Conservation (phyloP, 2,329 filamentous ascomycete genomes). For the Fusarium sacchari region DNA sequence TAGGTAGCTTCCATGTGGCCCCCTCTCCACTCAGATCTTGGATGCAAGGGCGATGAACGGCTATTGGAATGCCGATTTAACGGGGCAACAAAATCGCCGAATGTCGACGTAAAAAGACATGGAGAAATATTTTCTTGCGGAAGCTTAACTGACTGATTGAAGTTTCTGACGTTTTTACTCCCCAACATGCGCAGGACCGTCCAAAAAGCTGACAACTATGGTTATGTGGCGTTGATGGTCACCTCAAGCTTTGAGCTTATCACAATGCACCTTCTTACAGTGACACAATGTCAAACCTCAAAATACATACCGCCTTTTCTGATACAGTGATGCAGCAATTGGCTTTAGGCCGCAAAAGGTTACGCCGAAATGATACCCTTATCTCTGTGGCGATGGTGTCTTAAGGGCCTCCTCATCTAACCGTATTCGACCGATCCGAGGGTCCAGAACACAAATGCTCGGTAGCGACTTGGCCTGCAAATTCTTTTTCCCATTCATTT, state of each 20-base stretch:
- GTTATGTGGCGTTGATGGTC: too few relatives aligned
- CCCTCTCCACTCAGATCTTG: slow-evolving; percentile 12
- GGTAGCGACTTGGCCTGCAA: slow-evolving; percentile 1
- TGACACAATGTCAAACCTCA: neutral
- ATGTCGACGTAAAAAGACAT: neutral
- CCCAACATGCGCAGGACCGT: too few relatives aligned
- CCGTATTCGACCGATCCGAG: slow-evolving; percentile 26
- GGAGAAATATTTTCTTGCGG: neutral
- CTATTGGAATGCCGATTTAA: slow-evolving; percentile 20
- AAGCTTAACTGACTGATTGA: neutral
- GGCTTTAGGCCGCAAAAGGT: slow-evolving; percentile 35
- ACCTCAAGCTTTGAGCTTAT: neutral
- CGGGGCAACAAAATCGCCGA: neutral
- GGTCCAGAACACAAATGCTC: slow-evolving; percentile 26
- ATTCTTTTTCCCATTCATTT: slow-evolving; percentile 11
- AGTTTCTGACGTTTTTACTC: accelerated
- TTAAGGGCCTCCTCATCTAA: slow-evolving; percentile 35
- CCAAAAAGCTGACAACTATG: neutral
- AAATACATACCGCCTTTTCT: neutral
- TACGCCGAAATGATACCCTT: slow-evolving; percentile 28
- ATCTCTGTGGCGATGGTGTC: slow-evolving; percentile 26
- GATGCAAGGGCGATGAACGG: slow-evolving; percentile 17
- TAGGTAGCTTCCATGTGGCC: neutral
- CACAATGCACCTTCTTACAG: neutral
- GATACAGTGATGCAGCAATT: slow-evolving; percentile 14